Evolutionary conservation across 768 basidiomycete genomes (phyloP), one percentile per base, ranked within the genome.

Genomic region (Brasilioporus rufonigricans): DNA sequence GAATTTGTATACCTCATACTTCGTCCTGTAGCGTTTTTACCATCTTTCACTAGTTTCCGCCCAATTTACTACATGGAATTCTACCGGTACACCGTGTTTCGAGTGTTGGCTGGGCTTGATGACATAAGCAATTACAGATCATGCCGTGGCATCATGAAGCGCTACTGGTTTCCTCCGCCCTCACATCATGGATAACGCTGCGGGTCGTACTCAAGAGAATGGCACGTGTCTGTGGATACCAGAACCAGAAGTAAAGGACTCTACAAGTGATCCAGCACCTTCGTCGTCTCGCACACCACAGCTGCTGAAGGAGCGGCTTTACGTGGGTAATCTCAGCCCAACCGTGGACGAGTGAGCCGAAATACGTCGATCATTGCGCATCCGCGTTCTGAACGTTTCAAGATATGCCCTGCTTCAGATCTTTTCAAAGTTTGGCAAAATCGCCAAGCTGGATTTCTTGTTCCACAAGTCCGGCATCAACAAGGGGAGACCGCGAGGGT

Each of bases 401-500:
- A 96, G 93, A 71, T 92, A 93, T 72, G 77, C 91, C 4, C 79
- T 99, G 16, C 81, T 98, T 21, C 91, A 95, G 71, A 72, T 95
- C 33, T 97, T 97, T 72, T 82, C 89, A 31, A 94, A 89, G 73
- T 94, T 86, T 69, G 97, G 97, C 51, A 93, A 92, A 72, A 81
- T 98, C 56, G 82, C 92, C 21, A 92, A 93, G 61, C 81, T 98
- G 48, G 97, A 99, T 71, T 98, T 86, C 70, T 79, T 98, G 58
- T 98, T 98, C 66, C 95, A 99, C 78, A 98, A 96, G 73, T 77
- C 88, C 0, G 97, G 96, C 0, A 79, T 85, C 13, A 72, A 86
- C 65, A 94, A 87, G 67, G 97, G 97, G 18, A 97, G 91, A 69
- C 95, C 97, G 1, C 79, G 95, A 13, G 96, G 97, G 6, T 98